Conservation (phyloP, 306 rosid genomes). For the Castanea crenata region DNA sequence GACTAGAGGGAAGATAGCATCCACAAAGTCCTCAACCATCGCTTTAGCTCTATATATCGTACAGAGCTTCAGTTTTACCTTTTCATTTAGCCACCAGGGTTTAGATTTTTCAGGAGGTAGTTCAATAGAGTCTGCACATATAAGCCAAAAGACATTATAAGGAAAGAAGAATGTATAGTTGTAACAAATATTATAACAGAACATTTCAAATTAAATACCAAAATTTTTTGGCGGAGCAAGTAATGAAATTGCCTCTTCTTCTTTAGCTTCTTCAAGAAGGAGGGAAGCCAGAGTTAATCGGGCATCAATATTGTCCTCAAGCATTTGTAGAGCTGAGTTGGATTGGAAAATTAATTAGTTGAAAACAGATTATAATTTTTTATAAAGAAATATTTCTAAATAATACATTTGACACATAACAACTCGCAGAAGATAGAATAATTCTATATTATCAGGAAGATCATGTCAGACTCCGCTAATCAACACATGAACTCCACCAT, state of each 20-base stretch:
- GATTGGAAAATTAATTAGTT: constrained; percentile 22
- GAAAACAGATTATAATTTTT: background rate
- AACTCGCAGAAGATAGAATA: background rate
- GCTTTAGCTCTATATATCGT: constrained; percentile 42
- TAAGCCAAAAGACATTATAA: constrained; percentile 1
- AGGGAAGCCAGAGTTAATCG: constrained; percentile 80
- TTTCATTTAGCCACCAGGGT: constrained; percentile 75
- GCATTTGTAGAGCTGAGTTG: constrained; percentile 60
- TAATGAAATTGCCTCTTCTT: constrained; percentile 74
- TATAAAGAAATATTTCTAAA: background rate
- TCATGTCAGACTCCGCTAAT: background rate
- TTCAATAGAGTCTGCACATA: constrained; percentile 50
- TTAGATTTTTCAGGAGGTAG: constrained; percentile 47
- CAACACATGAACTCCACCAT: background rate
- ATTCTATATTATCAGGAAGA: background rate
- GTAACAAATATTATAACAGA: constrained; percentile 20
- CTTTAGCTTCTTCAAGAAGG: constrained; percentile 76
- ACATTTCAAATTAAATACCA: constrained; percentile 37
- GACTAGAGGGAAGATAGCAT: constrained; percentile 36
- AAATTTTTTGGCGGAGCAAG: constrained; percentile 60
- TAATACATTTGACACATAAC: background rate
- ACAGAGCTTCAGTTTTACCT: constrained; percentile 46
- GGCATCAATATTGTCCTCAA: constrained; percentile 61
- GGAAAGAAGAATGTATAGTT: background rate
- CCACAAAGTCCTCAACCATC: constrained; percentile 44